These are phyloP conservation scores for Agaricus subrufescens DNA, from an alignment of 768 basidiomycete species.

Conservation along the genomic window DNA sequence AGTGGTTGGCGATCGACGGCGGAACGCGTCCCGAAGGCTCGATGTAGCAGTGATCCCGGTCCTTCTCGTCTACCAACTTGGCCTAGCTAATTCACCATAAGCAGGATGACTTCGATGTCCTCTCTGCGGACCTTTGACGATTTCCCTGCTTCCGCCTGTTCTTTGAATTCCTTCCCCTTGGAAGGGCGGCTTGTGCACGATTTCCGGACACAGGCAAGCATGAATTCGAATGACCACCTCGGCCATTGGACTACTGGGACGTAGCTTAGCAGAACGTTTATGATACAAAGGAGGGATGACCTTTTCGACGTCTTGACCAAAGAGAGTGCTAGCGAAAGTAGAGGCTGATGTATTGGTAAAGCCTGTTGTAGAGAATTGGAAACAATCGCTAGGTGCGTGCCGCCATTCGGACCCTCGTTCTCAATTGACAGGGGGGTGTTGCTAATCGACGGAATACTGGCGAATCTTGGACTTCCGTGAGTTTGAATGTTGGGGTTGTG, in stretches of 20 bases:
- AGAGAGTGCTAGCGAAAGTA: constrained; percentile 44
- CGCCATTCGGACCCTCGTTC: constrained; percentile 10
- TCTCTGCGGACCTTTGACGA: constrained; percentile 74
- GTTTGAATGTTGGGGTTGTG: constrained; percentile 27
- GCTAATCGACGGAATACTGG: constrained; percentile 25
- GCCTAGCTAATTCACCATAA: constrained; percentile 60
- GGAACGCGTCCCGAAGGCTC: constrained; percentile 69
- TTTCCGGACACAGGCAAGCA: constrained; percentile 66
- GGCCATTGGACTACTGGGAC: constrained; percentile 28
- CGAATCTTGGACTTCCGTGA: constrained; percentile 7
- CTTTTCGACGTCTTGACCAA: constrained; percentile 55
- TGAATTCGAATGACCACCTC: constrained; percentile 60
- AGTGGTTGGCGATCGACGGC: constrained; percentile 45
- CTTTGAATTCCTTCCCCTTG: constrained; percentile 74
- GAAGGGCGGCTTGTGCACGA: constrained; percentile 75
- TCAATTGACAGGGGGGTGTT: constrained; percentile 17
- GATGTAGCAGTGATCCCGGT: constrained; percentile 81
- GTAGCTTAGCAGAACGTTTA: constrained; percentile 13
- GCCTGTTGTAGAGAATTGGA: constrained; percentile 61
- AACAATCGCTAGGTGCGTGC: constrained; percentile 50
- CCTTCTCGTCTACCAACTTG: constrained; percentile 62
- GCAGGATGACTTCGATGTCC: constrained; percentile 72
- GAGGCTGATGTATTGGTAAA: constrained; percentile 42
- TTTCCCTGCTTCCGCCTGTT: constrained; percentile 66
- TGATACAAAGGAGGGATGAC: constrained; percentile 24